phyloP scores from a whole-genome alignment of 192 early-diverging fungal genomes.

The Umbelopsis sp. region DNA sequence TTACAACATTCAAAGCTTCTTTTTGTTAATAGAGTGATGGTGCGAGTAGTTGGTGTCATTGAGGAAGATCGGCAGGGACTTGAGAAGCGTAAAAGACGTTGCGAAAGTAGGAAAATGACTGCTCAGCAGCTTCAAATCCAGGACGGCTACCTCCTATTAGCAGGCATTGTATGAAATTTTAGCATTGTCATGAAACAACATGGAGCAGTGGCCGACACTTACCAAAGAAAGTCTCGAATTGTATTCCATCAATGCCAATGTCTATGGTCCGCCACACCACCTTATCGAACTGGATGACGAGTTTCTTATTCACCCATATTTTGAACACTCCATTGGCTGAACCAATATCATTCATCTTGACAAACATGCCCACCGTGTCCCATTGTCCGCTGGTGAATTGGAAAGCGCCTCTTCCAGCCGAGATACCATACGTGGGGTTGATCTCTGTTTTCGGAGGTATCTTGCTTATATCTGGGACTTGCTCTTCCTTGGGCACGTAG shows the following conservation, averaged over 20 bases:
- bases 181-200: too few species aligned
- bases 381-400: conserved; percentile 48
- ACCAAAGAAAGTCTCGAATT: conserved; percentile 30
- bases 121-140: conserved; percentile 23
- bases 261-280: conserved; percentile 23
- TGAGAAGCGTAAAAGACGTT: background rate
- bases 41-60: too few species aligned
- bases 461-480: conserved; percentile 32
- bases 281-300: conserved; percentile 17
- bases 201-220: background rate
- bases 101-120: conserved; percentile 22
- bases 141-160: conserved; percentile 17
- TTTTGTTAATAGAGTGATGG: too few species aligned
- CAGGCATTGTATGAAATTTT: background rate
- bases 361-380: conserved; percentile 28
- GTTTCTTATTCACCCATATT: conserved; percentile 19
- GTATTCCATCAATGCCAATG: conserved; percentile 13
- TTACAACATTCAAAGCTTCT: too few species aligned
- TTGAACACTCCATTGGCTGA: conserved; percentile 9
- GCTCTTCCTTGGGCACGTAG: conserved; percentile 40
- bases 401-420: conserved; percentile 55
- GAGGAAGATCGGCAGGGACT: too few species aligned
- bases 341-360: conserved; percentile 20
- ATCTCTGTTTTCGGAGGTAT: conserved; percentile 44
- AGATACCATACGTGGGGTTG: conserved; percentile 53